These are phyloP conservation scores for Barbatosphaeria neglecta DNA, from an alignment of 495 filamentous ascomycete species.

Conservation along the genomic window DNA sequence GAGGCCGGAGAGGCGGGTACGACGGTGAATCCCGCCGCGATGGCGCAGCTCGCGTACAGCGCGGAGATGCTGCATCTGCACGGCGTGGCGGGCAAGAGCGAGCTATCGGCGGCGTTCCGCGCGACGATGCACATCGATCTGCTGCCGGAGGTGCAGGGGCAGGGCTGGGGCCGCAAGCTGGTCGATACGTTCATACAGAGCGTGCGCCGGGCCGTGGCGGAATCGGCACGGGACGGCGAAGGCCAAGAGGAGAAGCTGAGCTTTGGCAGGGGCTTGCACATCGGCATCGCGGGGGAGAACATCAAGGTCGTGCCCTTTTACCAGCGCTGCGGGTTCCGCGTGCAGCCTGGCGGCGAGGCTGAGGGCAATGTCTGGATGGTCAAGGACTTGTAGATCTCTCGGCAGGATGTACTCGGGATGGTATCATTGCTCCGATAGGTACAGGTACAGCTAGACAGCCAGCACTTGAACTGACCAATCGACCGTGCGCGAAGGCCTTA, in stretches of 20 bases:
- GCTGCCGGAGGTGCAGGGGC: constrained; percentile 18
- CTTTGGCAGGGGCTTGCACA: constrained; percentile 20
- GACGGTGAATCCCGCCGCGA: constrained; percentile 10
- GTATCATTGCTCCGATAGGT: no score
- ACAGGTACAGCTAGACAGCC: no score
- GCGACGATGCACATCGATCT: constrained; percentile 34
- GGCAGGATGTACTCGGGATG: background rate
- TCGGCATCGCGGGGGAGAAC: constrained; percentile 29
- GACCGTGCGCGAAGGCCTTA: no score
- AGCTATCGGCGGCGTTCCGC: constrained; percentile 14
- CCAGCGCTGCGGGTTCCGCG: constrained; percentile 25
- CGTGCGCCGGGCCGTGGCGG: constrained; percentile 15
- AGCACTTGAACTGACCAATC: no score
- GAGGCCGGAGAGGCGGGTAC: background rate
- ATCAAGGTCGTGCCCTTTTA: constrained; percentile 30
- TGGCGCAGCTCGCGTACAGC: constrained; percentile 25
- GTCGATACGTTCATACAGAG: constrained; percentile 21
- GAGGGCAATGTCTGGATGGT: constrained; percentile 30
- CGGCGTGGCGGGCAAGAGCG: constrained; percentile 16
- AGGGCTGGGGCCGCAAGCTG: constrained; percentile 25
- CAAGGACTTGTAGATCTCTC: constrained; percentile 11
- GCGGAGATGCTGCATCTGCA: constrained; percentile 18
- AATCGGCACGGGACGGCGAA: background rate
- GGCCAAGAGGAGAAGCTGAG: constrained; percentile 2
- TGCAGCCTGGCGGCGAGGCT: constrained; percentile 19